A percentile compares a stretch with the other conserved stretches of the same genome.
These are phyloP conservation scores for Meyerozyma elateridarum DNA, from an alignment of 1,139 yeast species.

Conservation along the genomic window DNA sequence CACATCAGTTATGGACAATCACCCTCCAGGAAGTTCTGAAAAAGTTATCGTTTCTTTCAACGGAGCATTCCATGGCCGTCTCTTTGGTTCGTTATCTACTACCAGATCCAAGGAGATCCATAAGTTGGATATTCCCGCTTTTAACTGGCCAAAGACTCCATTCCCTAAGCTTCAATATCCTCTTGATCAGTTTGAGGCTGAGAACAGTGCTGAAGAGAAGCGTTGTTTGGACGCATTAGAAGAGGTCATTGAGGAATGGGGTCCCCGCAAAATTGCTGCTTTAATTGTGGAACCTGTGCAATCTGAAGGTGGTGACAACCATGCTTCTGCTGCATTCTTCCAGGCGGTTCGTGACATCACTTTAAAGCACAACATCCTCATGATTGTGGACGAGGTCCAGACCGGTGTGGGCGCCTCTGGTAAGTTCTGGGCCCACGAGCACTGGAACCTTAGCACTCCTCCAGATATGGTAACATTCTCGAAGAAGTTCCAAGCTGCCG, in stretches of 20 bases:
- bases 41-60: slow-evolving; percentile 65
- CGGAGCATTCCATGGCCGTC: slow-evolving; percentile 71
- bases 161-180: slow-evolving; percentile 67
- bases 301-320: slow-evolving; percentile 76
- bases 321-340: slow-evolving; percentile 55
- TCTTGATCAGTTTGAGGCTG: slow-evolving; percentile 45
- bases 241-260: slow-evolving; percentile 43
- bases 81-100: slow-evolving; percentile 68
- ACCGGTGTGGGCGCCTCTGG: slow-evolving; percentile 76
- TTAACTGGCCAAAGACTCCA: slow-evolving; percentile 74
- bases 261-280: slow-evolving; percentile 55
- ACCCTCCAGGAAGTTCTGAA: slow-evolving; percentile 65
- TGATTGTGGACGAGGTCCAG: slow-evolving; percentile 71
- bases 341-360: slow-evolving; percentile 64
- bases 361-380: slow-evolving; percentile 50
- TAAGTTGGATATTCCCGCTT: slow-evolving; percentile 71
- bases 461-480: slow-evolving; percentile 75
- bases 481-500: slow-evolving; percentile 76
- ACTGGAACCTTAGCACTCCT: slow-evolving; percentile 57
- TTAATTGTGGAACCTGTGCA: slow-evolving; percentile 69
- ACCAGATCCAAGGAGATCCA: slow-evolving; percentile 75
- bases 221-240: slow-evolving; percentile 57
- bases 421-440: slow-evolving; percentile 70
- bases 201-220: slow-evolving; percentile 56
- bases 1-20: slow-evolving; percentile 58